phyloP scores from a whole-genome alignment of 495 filamentous ascomycete species.

The Trichoderma erinaceum region DNA sequence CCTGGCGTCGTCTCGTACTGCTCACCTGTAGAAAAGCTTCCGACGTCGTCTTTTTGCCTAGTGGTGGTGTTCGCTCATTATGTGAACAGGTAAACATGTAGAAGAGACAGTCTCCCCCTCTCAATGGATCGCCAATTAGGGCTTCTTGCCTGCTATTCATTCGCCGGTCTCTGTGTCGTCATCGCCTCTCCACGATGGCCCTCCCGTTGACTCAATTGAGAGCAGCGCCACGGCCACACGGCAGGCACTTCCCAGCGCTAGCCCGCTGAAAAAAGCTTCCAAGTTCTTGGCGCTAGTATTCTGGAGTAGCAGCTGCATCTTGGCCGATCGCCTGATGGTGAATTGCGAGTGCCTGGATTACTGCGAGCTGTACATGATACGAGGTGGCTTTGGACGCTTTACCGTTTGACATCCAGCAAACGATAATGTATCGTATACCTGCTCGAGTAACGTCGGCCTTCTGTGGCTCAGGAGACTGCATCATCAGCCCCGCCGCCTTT shows the following conservation, averaged over 20 bases:
- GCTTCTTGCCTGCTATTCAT: too few relatives aligned
- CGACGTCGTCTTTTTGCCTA: too few relatives aligned
- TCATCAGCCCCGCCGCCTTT: slow-evolving; percentile 11
- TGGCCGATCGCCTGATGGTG: slow-evolving; percentile 1
- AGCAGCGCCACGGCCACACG: not conserved
- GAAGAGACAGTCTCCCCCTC: too few relatives aligned
- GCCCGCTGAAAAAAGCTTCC: not conserved
- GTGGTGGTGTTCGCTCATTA: too few relatives aligned
- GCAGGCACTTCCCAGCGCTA: not conserved
- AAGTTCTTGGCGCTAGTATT: not conserved
- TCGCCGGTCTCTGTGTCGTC: not conserved
- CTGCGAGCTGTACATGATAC: not conserved
- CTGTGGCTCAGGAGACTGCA: not conserved
- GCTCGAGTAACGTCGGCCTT: not conserved
- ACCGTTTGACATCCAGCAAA: too few relatives aligned
- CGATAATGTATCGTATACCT: too few relatives aligned
- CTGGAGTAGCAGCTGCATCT: too few relatives aligned
- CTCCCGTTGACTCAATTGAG: not conserved
- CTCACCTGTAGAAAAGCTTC: too few relatives aligned
- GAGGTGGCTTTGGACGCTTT: too few relatives aligned
- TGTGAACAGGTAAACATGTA: too few relatives aligned
- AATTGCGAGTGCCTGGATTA: not conserved
- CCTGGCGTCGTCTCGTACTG: too few relatives aligned
- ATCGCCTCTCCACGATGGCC: slow-evolving; percentile 1
- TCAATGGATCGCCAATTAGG: too few relatives aligned